phyloP scores from a whole-genome alignment of 2,329 filamentous ascomycete species.

The Aspergillus cejpii region DNA sequence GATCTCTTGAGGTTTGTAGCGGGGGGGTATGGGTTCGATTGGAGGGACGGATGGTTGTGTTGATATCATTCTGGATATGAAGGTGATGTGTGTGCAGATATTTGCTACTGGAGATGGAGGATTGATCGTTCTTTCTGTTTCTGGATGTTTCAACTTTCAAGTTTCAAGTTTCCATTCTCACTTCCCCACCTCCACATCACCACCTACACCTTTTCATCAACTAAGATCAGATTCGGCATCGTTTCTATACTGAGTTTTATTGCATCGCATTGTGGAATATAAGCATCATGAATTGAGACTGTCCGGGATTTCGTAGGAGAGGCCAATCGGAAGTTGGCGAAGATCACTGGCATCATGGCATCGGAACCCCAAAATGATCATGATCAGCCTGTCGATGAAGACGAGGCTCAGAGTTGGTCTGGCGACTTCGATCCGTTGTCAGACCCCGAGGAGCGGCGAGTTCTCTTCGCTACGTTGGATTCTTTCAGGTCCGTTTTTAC shows the following conservation, averaged over 20 bases:
- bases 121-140: too few relatives aligned
- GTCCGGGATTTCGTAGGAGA: too few relatives aligned
- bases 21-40: constrained; percentile 19
- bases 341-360: constrained; percentile 4
- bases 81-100: background rate
- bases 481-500: constrained; percentile 68
- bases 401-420: constrained; percentile 44
- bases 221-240: too few relatives aligned
- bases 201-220: too few relatives aligned
- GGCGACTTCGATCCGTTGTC: constrained; percentile 59
- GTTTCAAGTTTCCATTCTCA: too few relatives aligned
- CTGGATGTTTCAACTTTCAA: too few relatives aligned
- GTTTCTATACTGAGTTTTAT: too few relatives aligned
- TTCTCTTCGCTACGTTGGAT: constrained; percentile 75
- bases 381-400: constrained; percentile 12
- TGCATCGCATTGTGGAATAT: too few relatives aligned
- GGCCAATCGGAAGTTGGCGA: background rate
- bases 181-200: constrained; percentile 13
- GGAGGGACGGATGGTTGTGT: constrained; percentile 11
- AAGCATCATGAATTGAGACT: too few relatives aligned
- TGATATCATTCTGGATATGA: constrained; percentile 12
- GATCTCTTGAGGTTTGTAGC: constrained; percentile 46
- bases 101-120: too few relatives aligned
- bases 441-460: constrained; percentile 72
- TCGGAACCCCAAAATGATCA: constrained; percentile 8